Base-by-base conservation (phyloP, 208 protist species). In the Naegleria lovaniensis region DNA sequence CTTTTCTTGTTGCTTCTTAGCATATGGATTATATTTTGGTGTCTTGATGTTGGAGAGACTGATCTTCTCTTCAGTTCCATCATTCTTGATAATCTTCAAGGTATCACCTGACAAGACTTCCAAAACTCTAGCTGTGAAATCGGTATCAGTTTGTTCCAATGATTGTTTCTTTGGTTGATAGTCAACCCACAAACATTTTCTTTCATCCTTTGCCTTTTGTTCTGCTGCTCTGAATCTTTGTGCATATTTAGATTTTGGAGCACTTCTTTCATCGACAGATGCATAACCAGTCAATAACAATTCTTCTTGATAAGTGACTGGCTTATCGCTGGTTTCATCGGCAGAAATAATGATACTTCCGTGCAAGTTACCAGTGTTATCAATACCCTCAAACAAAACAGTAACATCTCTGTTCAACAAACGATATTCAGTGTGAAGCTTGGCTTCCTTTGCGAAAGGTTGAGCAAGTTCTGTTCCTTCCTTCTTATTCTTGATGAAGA, bases 341-440 rank as follows among this genome's bases (percentile, higher is more conserved):
- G 29, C 39, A 36, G 38, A 11, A 38, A 79, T 40, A 38, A 84
- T 25, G 91, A 48, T 52, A 29, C 11, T 39, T 25, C 88, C 90
- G 76, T 94, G 92, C 9, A 92, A 22, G 83, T 91, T 93, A 29
- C 55, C 22, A 29, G 55, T 48, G 19, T 25, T 58, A 88, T 94
- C 91, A 41, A 93, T 43, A 22, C 92, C 91, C 75, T 93, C 90
- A 25, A 93, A 91, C 33, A 88, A 25, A 22, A 95, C 89, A 59
- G 92, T 43, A 59, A 96, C 94, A n/a, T 94, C 90, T 38, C 93
- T 91, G 75, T 95, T 89, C 36, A 96, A 91, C 36, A 96, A 88
- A 29, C 94, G 93, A 15, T 36, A 36, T 93, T 96, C 95, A 39
- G 93, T 92, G 90, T 94, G 95, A 89, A 89, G 94, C 48, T 90